phyloP scores from a whole-genome alignment of 2,329 filamentous ascomycete species.

The Pyrenophora tritici-repentis region DNA sequence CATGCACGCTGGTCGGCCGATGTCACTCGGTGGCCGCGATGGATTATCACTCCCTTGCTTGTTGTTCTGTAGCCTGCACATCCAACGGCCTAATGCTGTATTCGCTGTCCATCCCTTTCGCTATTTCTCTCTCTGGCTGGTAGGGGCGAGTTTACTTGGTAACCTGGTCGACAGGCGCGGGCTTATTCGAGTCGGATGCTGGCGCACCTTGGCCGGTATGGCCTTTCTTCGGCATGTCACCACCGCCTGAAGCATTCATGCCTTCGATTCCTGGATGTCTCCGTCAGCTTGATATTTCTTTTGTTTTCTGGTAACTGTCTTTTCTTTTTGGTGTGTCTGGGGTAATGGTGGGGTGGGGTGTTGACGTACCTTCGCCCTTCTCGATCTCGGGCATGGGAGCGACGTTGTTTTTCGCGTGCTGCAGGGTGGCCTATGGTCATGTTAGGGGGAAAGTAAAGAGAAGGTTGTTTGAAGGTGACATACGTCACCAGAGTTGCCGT shows the following conservation, averaged over 20 bases:
- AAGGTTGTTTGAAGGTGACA: conserved; percentile 1
- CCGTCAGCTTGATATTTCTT: not conserved
- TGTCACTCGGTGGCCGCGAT: not conserved
- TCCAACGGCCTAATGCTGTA: not conserved
- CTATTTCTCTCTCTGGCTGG: not conserved
- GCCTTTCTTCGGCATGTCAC: conserved; percentile 21
- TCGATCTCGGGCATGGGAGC: conserved; percentile 47
- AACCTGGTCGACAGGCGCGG: conserved; percentile 23
- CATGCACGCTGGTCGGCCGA: not conserved
- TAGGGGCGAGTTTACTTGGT: conserved; percentile 18
- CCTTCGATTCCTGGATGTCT: conserved; percentile 34
- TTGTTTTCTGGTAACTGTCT: not conserved
- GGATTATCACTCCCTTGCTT: not conserved
- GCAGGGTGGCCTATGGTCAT: conserved; percentile 29
- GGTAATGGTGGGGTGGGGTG: not conserved
- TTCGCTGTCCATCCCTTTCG: not conserved
- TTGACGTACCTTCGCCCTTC: conserved; percentile 45
- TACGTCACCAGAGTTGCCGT: conserved; percentile 46
- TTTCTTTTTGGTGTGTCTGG: not conserved
- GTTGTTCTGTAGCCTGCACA: not conserved
- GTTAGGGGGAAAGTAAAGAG: not conserved
- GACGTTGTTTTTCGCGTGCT: conserved; percentile 48
- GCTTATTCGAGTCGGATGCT: conserved; percentile 27
- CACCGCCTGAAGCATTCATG: conserved; percentile 44
- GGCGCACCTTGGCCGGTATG: conserved; percentile 22